Base-by-base conservation (phyloP, 306 rosid species). In the Senna siamea region DNA sequence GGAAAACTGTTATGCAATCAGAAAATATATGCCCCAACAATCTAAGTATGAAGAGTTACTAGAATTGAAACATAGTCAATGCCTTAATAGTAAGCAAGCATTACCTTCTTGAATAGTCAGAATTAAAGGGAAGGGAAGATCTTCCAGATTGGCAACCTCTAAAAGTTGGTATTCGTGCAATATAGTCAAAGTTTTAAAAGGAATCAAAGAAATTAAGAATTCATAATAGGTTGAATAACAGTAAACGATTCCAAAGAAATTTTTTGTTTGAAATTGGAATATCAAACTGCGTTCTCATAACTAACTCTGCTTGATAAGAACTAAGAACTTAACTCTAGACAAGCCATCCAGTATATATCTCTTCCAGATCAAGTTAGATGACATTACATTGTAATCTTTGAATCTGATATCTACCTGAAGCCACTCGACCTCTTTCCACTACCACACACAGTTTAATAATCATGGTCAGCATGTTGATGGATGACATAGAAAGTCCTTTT, bases 1-100 rank as follows among this genome's bases (percentile, higher is more conserved):
- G 22, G 30, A 22, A 72, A 52, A 34, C 34, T 19, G 41, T 15
- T 38, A 38, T 30, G 34, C 17, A 51, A 30, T 32, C 10, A 76
- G 70, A 34, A 80, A 56, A 55, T 63, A 70, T 44, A 19, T 26
- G 47, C 34, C 37, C 66, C 20, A 20, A 44, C 50, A 20, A 76
- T 13, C 15, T 19, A 59, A 61, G 70, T 20, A 52, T 20, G 20
- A 30, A 15, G 23, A 34, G 53, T 73, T 17, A 34, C 46, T 44
- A 76, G 77, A 28, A 14, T 54, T 32, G 66, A 35, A 13, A 4
- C n/a, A 23, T 20, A 52, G 9, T 7, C 15, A 66, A 10, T 62
- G 43, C 55, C 66, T 20, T 20, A 12, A 26, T 8, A 12, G 35
- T 66, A 44, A 23, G 15, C 17, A 23, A 23, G 40, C 34, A 44